phyloP scores from a whole-genome alignment of 2,329 filamentous ascomycete genomes.

The Sordariomycetes sp. region DNA sequence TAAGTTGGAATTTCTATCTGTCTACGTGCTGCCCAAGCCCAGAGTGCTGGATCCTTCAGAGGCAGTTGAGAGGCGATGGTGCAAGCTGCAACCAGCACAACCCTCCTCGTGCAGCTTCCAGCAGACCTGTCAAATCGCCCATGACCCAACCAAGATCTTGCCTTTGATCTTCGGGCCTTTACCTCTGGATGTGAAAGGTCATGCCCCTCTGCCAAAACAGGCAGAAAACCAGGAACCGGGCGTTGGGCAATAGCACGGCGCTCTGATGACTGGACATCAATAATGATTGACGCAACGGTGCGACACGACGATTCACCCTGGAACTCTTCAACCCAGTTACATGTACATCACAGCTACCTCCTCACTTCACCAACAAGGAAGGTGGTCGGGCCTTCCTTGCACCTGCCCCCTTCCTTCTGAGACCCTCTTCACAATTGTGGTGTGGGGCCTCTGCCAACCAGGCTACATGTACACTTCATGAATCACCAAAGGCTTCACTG shows the following conservation, averaged over 20 bases:
- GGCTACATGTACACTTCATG: no score
- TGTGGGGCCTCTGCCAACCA: constrained; percentile 2
- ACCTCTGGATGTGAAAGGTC: not conserved
- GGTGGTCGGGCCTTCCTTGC: not conserved
- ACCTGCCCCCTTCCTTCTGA: not conserved
- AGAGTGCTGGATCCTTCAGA: no score
- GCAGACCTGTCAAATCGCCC: no score
- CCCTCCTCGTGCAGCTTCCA: no score
- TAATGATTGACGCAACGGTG: not conserved
- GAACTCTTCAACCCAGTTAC: not conserved
- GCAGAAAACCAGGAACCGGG: not conserved
- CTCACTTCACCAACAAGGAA: not conserved
- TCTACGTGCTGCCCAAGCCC: no score
- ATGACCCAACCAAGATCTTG: not conserved
- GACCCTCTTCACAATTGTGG: not conserved
- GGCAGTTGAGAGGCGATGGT: no score
- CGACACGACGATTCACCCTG: not conserved
- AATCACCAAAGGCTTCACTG: no score
- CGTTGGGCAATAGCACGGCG: not conserved
- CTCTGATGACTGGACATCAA: not conserved
- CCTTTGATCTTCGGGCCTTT: not conserved
- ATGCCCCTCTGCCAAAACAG: not conserved
- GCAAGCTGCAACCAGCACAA: no score
- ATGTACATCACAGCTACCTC: no score
- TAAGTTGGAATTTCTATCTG: no score